Percentiles rank a stretch among this genome's conserved stretches.
These are phyloP conservation scores for Globisporangium heterothallicum DNA, from an alignment of 352 stramenopile species.

Conservation along the genomic window DNA sequence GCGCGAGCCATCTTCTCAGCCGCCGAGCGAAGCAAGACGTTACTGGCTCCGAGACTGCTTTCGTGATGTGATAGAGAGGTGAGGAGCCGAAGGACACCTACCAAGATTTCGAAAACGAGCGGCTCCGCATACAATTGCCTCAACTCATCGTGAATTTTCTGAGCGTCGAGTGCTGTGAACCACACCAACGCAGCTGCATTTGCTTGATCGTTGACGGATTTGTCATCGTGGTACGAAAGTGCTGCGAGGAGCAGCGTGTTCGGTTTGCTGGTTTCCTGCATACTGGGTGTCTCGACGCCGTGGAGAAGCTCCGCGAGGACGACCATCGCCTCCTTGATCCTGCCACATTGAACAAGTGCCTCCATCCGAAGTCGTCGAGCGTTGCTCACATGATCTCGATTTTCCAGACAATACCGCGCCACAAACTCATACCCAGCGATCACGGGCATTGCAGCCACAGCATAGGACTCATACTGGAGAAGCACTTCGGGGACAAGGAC, in stretches of 20 bases:
- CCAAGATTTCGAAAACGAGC: constrained; percentile 27
- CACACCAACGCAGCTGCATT: constrained; percentile 32
- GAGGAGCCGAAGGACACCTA: constrained; percentile 24
- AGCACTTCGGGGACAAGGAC: constrained; percentile 42
- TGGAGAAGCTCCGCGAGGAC: constrained; percentile 26
- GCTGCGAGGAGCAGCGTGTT: constrained; percentile 12
- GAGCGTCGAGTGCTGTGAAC: constrained; percentile 22
- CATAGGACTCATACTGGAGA: constrained; percentile 46
- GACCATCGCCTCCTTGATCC: constrained; percentile 45
- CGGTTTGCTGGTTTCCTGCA: not conserved
- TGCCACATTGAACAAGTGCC: constrained; percentile 42
- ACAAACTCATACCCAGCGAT: constrained; percentile 53
- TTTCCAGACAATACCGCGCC: constrained; percentile 33
- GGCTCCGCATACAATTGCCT: not conserved
- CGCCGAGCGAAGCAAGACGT: constrained; percentile 13
- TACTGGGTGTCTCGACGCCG: constrained; percentile 7
- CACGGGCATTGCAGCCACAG: constrained; percentile 45
- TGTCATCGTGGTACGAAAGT: constrained; percentile 30
- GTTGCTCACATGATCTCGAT: constrained; percentile 46
- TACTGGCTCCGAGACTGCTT: constrained; percentile 21
- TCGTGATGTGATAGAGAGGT: constrained; percentile 25
- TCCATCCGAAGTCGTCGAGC: constrained; percentile 41
- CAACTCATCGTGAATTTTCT: constrained; percentile 13
- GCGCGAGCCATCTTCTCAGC: constrained; percentile 27
- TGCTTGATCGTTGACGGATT: constrained; percentile 27